Conservation (phyloP, 805 yeast genomes). For the Lachancea waltii region DNA sequence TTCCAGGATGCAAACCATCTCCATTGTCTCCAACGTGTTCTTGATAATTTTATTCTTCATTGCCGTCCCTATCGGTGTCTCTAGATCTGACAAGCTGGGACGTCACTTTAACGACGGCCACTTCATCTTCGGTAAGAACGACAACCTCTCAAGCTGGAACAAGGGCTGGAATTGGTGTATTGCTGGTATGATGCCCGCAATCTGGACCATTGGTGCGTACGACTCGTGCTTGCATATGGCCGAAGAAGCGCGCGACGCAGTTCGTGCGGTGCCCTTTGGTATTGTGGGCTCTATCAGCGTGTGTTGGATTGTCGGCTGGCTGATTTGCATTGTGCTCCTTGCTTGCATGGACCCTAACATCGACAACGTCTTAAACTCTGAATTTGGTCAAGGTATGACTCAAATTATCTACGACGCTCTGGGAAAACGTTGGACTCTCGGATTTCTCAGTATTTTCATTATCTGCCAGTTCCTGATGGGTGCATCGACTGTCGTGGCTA, state of each 20-base stretch:
- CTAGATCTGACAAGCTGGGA: slow-evolving; percentile 23
- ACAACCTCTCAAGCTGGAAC: slow-evolving; percentile 49
- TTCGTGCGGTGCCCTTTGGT: slow-evolving; percentile 58
- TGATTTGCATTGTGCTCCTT: slow-evolving; percentile 45
- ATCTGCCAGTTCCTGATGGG: slow-evolving; percentile 57
- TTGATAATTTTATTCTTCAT: slow-evolving; percentile 46
- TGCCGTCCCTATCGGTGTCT: slow-evolving; percentile 51
- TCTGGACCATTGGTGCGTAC: slow-evolving; percentile 74
- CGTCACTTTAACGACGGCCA: slow-evolving; percentile 44
- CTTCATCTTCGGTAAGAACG: slow-evolving; percentile 48
- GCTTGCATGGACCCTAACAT: slow-evolving; percentile 49
- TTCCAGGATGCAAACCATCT: slow-evolving; percentile 49
- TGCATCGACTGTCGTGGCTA: slow-evolving; percentile 17
- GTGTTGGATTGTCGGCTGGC: slow-evolving; percentile 54
- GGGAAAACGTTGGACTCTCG: slow-evolving; percentile 60
- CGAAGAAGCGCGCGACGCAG: slow-evolving; percentile 62
- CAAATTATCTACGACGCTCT: slow-evolving; percentile 56
- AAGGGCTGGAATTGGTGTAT: slow-evolving; percentile 51
- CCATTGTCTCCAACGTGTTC: slow-evolving; percentile 46
- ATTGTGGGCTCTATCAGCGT: slow-evolving; percentile 50
- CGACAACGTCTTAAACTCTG: slow-evolving; percentile 36
- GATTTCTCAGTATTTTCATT: slow-evolving; percentile 52
- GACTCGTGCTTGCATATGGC: slow-evolving; percentile 69
- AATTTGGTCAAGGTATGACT: slow-evolving; percentile 58
- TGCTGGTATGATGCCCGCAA: slow-evolving; percentile 53